A percentile compares a stretch with the other conserved stretches of the same genome.
phyloP scores from a whole-genome alignment of 495 filamentous ascomycete genomes.

The Penicillium verhagenii region DNA sequence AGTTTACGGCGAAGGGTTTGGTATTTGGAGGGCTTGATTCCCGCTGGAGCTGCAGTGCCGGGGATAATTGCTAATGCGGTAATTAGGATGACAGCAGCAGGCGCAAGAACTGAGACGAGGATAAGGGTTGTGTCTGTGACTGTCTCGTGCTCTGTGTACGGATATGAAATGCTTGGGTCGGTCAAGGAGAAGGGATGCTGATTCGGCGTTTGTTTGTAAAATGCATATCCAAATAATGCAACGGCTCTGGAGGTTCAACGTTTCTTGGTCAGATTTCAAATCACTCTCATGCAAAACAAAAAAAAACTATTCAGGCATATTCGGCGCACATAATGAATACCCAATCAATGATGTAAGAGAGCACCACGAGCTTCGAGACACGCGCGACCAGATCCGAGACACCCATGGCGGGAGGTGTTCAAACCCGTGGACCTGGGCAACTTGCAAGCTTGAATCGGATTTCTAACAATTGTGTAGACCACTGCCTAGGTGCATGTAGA shows the following conservation, averaged over 20 bases:
- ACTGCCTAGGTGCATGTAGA: too few relatives aligned
- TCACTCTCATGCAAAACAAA: too few relatives aligned
- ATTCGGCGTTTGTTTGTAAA: constrained; percentile 41
- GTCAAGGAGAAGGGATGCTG: constrained; percentile 48
- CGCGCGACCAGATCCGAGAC: constrained; percentile 7
- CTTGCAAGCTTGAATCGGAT: background rate
- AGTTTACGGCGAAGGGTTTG: constrained; percentile 40
- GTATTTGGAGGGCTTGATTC: constrained; percentile 20
- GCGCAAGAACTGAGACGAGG: constrained; percentile 50
- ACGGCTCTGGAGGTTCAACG: constrained; percentile 46
- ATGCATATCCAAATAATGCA: constrained; percentile 46
- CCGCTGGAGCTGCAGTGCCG: constrained; percentile 30
- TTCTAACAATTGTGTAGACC: background rate
- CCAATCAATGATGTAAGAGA: constrained; percentile 57
- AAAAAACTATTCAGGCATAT: background rate
- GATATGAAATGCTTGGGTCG: constrained; percentile 59
- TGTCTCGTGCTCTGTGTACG: constrained; percentile 52
- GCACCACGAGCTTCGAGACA: constrained; percentile 38
- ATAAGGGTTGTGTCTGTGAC: constrained; percentile 51
- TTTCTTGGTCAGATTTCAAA: background rate
- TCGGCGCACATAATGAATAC: constrained; percentile 48
- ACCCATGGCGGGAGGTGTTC: constrained; percentile 5
- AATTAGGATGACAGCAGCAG: constrained; percentile 51
- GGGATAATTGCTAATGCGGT: constrained; percentile 50
- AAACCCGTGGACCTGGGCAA: too few relatives aligned